Evolutionary conservation across 148 eudicot genomes (phyloP).

Genomic region (Pharnaceum exiguum): DNA sequence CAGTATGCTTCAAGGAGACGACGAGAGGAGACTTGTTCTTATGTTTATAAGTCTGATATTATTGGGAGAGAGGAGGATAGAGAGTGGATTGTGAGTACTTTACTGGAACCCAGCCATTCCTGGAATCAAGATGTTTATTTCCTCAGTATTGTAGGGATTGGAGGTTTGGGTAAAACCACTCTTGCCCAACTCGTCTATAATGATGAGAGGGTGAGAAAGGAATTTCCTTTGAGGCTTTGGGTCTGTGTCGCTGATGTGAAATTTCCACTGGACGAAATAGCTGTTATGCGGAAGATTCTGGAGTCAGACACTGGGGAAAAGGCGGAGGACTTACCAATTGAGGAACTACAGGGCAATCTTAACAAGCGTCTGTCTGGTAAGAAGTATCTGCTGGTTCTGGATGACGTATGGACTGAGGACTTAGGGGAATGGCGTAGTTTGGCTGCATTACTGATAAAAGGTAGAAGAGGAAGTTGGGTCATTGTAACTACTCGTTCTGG

Average conservation of each 20-base stretch:
- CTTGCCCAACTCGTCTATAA: slow-evolving; percentile 23
- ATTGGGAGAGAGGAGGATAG: slow-evolving; percentile 24
- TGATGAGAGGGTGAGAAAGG: slow-evolving; percentile 5
- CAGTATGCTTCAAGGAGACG: too few relatives aligned
- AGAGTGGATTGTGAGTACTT: neutral
- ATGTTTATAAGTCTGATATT: slow-evolving; percentile 4
- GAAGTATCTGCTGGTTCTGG: slow-evolving; percentile 23
- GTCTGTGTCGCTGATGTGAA: slow-evolving; percentile 25
- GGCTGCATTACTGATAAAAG: slow-evolving; percentile 1
- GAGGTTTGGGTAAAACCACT: slow-evolving; percentile 28
- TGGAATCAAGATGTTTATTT: neutral
- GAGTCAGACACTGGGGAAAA: too few relatives aligned
- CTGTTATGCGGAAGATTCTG: too few relatives aligned
- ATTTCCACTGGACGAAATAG: neutral
- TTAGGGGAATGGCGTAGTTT: slow-evolving; percentile 5
- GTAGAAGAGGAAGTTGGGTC: slow-evolving; percentile 21
- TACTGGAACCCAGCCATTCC: too few relatives aligned
- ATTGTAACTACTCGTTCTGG: slow-evolving; percentile 30
- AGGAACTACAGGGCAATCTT: slow-evolving; percentile 3
- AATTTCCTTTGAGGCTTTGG: slow-evolving; percentile 28
- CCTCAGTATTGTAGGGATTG: slow-evolving; percentile 25
- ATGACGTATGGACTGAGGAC: slow-evolving; percentile 24
- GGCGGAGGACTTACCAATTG: slow-evolving; percentile 12
- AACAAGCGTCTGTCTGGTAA: neutral
- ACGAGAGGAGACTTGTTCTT: slow-evolving; percentile 16